Base-by-base conservation (phyloP, 1,284 basidiomycete species). In the Bondarzewia mesenterica region DNA sequence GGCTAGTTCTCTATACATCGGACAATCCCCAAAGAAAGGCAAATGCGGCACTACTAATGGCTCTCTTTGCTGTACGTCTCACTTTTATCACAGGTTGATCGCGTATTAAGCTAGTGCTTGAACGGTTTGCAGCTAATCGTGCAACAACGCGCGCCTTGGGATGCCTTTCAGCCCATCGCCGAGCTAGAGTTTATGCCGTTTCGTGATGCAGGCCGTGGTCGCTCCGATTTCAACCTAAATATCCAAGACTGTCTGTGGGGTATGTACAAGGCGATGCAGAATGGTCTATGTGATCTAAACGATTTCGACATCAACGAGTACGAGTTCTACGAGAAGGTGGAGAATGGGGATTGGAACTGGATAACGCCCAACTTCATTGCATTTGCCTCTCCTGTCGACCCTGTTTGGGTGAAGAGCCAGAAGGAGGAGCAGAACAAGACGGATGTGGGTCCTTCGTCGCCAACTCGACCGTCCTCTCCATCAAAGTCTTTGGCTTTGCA, bases 311-410 rank as follows among this genome's bases (percentile, higher is more conserved):
- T 89, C 42, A 86, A 90, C 55, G 90, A 93, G 55, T 95, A 95
- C 61, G 92, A 95, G 64, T 85, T 78, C 63, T 97, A 93, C 62
- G 95, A 96, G 66, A 93, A 91, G 62, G 91, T 94, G 27, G 86
- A 92, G 70, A 93, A 96, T 60, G 96, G 96, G 5, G 96, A 99
- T 65, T 94, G 95, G 85, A 99, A 99, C 63, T 92, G 90, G 89
- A 77, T 97, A 65, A 89, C 88, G 2, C 89, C 92, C 38, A 78
- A 84, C 53, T 95, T 94, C 63, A 89, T 99, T 56, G 94, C 96
- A 7, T 98, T 99, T 60, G 96, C 96, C 1, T 94, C 90, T 0
- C 96, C 95, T 0, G 80, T 91, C 51, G 93, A 93, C 62, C 73
- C 80, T 0, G 69, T 71, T 47, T 90, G 84, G 83, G 70, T 86